Evolutionary conservation across 1,284 basidiomycete genomes (phyloP), one percentile per base, ranked within the genome.

Genomic region (Cerrena zonata): DNA sequence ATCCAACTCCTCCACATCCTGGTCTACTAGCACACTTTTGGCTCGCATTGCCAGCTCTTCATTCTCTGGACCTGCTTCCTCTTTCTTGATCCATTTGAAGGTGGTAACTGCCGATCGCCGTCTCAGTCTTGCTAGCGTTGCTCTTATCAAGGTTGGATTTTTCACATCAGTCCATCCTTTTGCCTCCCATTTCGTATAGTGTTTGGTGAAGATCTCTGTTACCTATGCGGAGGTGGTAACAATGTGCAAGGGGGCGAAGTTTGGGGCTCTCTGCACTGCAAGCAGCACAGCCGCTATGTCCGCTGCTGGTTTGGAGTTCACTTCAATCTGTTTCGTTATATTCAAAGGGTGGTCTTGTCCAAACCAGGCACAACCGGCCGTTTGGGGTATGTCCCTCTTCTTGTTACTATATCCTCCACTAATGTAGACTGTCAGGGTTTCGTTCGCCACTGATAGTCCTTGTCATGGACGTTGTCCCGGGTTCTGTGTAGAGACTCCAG

Each of bases 11-110:
- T 48, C 47, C 4, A 24, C n/a, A 3, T 15, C 7, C 18, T 39
- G 15, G 23, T 53, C 50, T 19, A 18, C 15, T 2, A 37, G 39
- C 0, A 52, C 57, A 2, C 43, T 18, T 4, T 30, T 36, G 1
- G 59, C 59, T 5, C 52, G 44, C 38, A 22, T 24, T 42, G 58
- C 53, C 1, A 58, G 54, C n/a, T 25, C 49, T 27, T 58, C 56
- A 24, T 59, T 59, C 43, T 51, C 53, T 4, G 23, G 42, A 19
- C 50, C n/a, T n/a, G n/a, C n/a, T n/a, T n/a, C n/a, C n/a, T n/a
- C n/a, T n/a, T n/a, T n/a, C n/a, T n/a, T n/a, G 3, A 57, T 43
- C 56, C 57, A 58, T 42, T 54, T 10, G 27, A 60, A 47, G 19
- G 36, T 34, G 13, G 53, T 59, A 10, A 26, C 19, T 5, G 49